phyloP scores from a whole-genome alignment of 1,284 basidiomycete species.

The Takashimella tepidaria region DNA sequence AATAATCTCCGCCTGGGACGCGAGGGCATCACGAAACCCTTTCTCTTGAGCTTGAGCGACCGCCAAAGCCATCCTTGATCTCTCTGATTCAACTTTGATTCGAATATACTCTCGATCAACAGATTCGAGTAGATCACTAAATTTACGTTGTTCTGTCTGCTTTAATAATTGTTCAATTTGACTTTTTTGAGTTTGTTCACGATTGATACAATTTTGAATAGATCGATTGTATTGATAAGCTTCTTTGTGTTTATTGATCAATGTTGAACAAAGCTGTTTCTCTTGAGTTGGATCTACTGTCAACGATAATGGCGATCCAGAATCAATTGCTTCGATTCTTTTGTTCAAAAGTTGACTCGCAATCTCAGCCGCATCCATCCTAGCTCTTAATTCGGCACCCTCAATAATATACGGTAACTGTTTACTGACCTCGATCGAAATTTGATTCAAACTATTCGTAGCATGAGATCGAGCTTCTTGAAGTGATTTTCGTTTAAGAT shows the following conservation, averaged over 20 bases:
- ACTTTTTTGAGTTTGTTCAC: slow-evolving; percentile 66
- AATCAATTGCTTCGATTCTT: slow-evolving; percentile 62
- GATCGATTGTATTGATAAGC: slow-evolving; percentile 59
- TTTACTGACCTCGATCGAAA: slow-evolving; percentile 63
- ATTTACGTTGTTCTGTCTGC: slow-evolving; percentile 69
- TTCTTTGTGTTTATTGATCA: slow-evolving; percentile 68
- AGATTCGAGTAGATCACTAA: slow-evolving; percentile 64
- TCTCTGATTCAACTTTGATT: slow-evolving; percentile 62
- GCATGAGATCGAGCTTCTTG: slow-evolving; percentile 64
- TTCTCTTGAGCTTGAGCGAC: slow-evolving; percentile 66
- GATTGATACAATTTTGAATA: slow-evolving; percentile 59
- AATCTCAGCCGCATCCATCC: slow-evolving; percentile 67
- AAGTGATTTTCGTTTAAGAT: slow-evolving; percentile 63
- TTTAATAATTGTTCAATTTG: slow-evolving; percentile 80
- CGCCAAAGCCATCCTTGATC: slow-evolving; percentile 65
- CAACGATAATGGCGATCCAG: slow-evolving; percentile 53
- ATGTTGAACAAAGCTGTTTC: slow-evolving; percentile 60
- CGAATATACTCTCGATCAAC: slow-evolving; percentile 64
- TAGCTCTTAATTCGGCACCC: slow-evolving; percentile 69
- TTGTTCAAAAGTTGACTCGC: slow-evolving; percentile 62
- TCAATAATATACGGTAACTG: slow-evolving; percentile 65
- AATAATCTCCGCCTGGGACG: slow-evolving; percentile 63
- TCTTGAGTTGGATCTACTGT: slow-evolving; percentile 56
- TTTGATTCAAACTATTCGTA: slow-evolving; percentile 63
- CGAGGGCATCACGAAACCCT: slow-evolving; percentile 60